These are phyloP conservation scores for Umbilicaria muhlenbergii DNA, from an alignment of 495 filamentous ascomycete species.

Conservation along the genomic window DNA sequence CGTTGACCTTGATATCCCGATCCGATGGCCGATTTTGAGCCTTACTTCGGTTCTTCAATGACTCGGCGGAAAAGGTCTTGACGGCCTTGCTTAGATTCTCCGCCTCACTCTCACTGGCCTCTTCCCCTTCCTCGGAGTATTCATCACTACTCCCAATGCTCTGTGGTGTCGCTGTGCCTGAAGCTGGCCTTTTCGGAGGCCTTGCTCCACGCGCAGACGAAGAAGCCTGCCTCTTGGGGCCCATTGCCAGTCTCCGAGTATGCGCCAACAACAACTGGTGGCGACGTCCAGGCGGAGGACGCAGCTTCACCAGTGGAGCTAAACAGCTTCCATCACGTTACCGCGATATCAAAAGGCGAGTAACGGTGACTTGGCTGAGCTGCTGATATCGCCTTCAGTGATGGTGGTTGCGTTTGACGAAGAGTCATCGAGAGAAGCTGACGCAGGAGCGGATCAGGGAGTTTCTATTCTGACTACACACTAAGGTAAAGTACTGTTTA, in stretches of 20 bases:
- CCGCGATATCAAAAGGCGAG: too few species aligned
- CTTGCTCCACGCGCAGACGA: conserved; percentile 36
- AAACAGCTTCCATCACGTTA: too few species aligned
- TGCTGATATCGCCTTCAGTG: too few species aligned
- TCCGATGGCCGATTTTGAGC: conserved; percentile 25
- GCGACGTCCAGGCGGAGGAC: too few species aligned
- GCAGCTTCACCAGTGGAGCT: too few species aligned
- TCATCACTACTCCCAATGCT: conserved; percentile 57
- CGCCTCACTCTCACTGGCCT: conserved; percentile 31
- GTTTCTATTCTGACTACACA: too few species aligned
- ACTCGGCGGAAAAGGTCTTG: conserved; percentile 48
- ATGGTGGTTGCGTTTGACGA: too few species aligned
- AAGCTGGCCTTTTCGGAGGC: conserved; percentile 49
- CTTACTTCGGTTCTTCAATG: conserved; percentile 27
- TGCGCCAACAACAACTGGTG: too few species aligned
- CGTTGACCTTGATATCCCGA: conserved; percentile 30
- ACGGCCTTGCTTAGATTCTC: conserved; percentile 43
- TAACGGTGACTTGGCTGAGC: too few species aligned
- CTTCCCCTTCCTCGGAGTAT: conserved; percentile 45
- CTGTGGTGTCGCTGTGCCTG: conserved; percentile 48
- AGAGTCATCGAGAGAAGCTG: too few species aligned
- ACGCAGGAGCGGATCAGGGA: too few species aligned
- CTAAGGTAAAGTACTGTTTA: too few species aligned
- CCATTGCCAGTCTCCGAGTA: conserved; percentile 31
- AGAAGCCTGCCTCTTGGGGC: conserved; percentile 64